These are phyloP conservation scores for Pontederia paniculata DNA, from an alignment of 176 grass and related monocot species.

Conservation along the genomic window DNA sequence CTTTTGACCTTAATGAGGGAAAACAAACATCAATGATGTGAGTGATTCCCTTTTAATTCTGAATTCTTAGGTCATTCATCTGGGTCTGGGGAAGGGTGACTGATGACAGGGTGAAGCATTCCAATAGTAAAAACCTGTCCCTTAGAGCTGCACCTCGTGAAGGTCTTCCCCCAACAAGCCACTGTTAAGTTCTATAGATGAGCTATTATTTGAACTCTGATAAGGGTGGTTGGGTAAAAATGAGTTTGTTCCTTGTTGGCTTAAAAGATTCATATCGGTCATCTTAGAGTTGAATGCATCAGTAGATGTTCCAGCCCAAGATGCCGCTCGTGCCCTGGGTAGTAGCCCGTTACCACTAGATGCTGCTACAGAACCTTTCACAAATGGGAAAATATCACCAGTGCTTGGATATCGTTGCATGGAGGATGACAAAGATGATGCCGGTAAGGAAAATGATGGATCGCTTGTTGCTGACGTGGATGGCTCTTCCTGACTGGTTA, in stretches of 20 bases:
- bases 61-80: neutral
- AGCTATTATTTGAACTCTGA: conserved; percentile 34
- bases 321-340: conserved; percentile 50
- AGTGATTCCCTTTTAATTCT: too few relatives aligned
- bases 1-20: neutral
- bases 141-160: conserved; percentile 13
- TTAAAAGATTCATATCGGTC: conserved; percentile 1
- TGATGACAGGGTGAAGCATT: neutral
- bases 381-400: conserved; percentile 44
- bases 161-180: neutral
- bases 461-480: conserved; percentile 29
- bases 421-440: conserved; percentile 31
- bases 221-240: conserved; percentile 27
- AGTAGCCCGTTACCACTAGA: conserved; percentile 28
- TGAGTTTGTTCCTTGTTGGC: conserved; percentile 18
- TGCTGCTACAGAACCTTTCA: conserved; percentile 45
- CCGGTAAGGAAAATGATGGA: conserved; percentile 41
- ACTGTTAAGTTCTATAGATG: conserved; percentile 1
- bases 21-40: too few relatives aligned
- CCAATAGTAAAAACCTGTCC: neutral
- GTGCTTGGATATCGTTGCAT: conserved; percentile 66
- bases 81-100: neutral
- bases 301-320: conserved; percentile 71
- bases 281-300: conserved; percentile 29
- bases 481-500: conserved; percentile 27